Percentiles rank a stretch among this genome's conserved stretches.
phyloP scores from a whole-genome alignment of 2,329 filamentous ascomycete species.

The Hypomyces rosellus region DNA sequence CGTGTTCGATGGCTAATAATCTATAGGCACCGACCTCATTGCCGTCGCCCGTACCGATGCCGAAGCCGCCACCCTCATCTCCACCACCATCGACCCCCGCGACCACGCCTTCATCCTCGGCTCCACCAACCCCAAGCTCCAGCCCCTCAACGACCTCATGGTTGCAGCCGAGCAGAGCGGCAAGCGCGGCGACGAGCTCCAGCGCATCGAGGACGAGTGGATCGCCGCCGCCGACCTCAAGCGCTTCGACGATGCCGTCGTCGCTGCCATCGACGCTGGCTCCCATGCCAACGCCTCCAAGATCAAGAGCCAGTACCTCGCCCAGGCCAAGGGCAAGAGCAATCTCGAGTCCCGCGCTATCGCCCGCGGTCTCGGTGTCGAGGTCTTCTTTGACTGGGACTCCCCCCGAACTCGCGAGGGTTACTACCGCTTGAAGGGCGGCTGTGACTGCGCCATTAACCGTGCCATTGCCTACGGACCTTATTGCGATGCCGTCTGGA shows the following conservation, averaged over 20 bases:
- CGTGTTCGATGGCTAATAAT: conserved; percentile 29
- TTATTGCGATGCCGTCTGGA: conserved; percentile 96
- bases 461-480: conserved; percentile 87
- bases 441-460: conserved; percentile 86
- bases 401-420: conserved; percentile 88
- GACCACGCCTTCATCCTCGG: conserved; percentile 94
- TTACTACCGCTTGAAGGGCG: conserved; percentile 88
- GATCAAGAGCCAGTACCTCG: conserved; percentile 62
- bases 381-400: conserved; percentile 94
- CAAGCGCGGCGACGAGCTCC: conserved; percentile 73
- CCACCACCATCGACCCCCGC: conserved; percentile 88
- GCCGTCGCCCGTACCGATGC: conserved; percentile 93
- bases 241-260: conserved; percentile 86
- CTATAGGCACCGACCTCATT: conserved; percentile 63
- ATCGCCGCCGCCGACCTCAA: conserved; percentile 69
- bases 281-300: conserved; percentile 61
- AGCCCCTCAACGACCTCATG: conserved; percentile 89
- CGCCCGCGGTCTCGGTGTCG: conserved; percentile 67
- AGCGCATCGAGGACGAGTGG: conserved; percentile 92
- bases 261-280: conserved; percentile 69
- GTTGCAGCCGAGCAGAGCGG: conserved; percentile 73
- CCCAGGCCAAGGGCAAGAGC: conserved; percentile 71
- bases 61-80: conserved; percentile 95
- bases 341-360: conserved; percentile 75
- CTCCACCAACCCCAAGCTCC: conserved; percentile 74